These are phyloP conservation scores for Moesziomyces antarcticus DNA, from an alignment of 1,284 basidiomycete genomes.

Conservation along the genomic window DNA sequence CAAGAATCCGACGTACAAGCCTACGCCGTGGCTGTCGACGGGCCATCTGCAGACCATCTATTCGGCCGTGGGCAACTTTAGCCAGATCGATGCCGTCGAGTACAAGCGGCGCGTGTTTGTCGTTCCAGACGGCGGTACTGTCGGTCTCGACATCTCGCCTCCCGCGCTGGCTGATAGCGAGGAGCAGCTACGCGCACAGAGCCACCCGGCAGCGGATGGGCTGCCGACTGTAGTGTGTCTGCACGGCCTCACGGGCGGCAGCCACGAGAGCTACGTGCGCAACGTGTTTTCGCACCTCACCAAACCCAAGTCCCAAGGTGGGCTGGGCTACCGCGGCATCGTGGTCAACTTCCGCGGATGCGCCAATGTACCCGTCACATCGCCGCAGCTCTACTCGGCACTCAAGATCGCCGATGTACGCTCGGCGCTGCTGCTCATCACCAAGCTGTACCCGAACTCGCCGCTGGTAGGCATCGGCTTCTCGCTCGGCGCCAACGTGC, in stretches of 20 bases:
- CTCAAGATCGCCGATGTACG: conserved; percentile 84
- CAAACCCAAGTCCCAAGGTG: conserved; percentile 51
- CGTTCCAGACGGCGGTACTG: conserved; percentile 62
- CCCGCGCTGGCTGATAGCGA: conserved; percentile 40
- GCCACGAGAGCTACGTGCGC: conserved; percentile 64
- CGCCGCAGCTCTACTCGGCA: conserved; percentile 82
- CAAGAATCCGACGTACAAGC: conserved; percentile 26
- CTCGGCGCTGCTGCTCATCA: conserved; percentile 81
- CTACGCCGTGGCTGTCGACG: conserved; percentile 52
- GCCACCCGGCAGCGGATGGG: conserved; percentile 22
- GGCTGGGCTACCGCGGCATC: conserved; percentile 73
- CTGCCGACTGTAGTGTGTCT: conserved; percentile 59
- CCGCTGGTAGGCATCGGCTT: conserved; percentile 89
- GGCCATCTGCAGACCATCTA: conserved; percentile 66
- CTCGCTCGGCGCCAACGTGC: conserved; percentile 90
- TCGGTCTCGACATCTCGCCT: conserved; percentile 60
- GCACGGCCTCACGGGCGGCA: conserved; percentile 66
- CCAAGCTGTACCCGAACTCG: conserved; percentile 79
- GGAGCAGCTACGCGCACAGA: conserved; percentile 20
- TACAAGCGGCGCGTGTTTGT: conserved; percentile 62
- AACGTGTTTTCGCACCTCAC: conserved; percentile 59
- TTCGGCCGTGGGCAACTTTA: conserved; percentile 53
- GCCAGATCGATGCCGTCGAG: conserved; percentile 51
- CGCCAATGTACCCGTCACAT: conserved; percentile 82
- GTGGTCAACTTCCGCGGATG: conserved; percentile 80